Evolutionary conservation across 169 alveolate species (phyloP), one percentile per base, ranked within the genome.

Genomic region (Nephromyces sp.): DNA sequence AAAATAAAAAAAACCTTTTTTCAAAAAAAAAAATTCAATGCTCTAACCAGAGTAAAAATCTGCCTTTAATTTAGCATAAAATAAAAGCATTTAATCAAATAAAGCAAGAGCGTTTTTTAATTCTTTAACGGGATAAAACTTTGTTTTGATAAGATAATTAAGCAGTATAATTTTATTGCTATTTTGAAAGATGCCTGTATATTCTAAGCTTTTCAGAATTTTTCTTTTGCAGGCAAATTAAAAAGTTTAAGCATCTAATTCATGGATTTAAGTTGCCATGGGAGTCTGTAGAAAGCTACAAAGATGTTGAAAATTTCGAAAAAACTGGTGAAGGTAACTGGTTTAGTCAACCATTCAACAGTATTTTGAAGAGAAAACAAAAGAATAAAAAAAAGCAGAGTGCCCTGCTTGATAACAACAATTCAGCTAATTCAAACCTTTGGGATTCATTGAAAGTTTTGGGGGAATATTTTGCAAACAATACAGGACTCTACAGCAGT

Each of bases 181-280:
- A 3, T 30, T 28, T 8, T 25, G 21, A 27, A 3, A 2, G 68
- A 31, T 53, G n/a, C 2, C 2, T 8, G 33, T 0, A 21, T 4
- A 32, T n/a, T 1, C 57, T 25, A 25, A 53, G 64, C 64, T 8
- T 2, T n/a, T 6, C 27, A 32, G 15, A 8, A 32, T 66, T 0
- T 8, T 1, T 5, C 22, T 30, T 32, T n/a, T 33, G 22, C 74
- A 74, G 80, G 80, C 81, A 80, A 32, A 52, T 82, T 25, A 76
- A 73, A 15, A 78, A 77, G 62, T 65, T 82, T 73, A 82, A 79
- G 68, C 66, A 78, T 3, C 85, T 80, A 15, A 66, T 80, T 32
- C 84, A 83, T 27, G 86, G 86, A 15, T 66, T 83, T 32, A 83
- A 80, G 52, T 74, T 80, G 25, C 89, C 89, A 29, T 70, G 73